Evolutionary conservation across 2,329 filamentous ascomycete genomes (phyloP).

Genomic region (Colletotrichum sp.): DNA sequence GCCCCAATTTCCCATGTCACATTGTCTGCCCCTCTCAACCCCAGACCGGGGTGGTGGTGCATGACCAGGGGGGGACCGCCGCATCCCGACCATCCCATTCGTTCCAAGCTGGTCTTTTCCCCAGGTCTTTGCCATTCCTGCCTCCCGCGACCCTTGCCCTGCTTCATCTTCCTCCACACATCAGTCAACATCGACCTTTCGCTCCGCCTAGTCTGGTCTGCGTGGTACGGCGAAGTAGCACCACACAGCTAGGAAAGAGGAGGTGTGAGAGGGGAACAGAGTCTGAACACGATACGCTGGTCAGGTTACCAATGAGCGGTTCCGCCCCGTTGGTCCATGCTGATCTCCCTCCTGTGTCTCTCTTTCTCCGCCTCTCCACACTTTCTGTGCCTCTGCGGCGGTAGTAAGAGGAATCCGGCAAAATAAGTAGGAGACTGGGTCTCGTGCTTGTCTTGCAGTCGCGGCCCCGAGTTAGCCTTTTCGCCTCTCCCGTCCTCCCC

Average conservation of each 20-base stretch:
- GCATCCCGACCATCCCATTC: constrained; percentile 17
- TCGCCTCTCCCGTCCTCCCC: background rate
- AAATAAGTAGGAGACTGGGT: constrained; percentile 9
- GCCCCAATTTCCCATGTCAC: constrained; percentile 18
- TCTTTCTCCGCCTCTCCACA: background rate
- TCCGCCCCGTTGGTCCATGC: constrained; percentile 12
- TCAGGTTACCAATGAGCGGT: constrained; percentile 3
- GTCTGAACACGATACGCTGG: constrained; percentile 10
- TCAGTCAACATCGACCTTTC: background rate
- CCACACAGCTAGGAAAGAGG: background rate
- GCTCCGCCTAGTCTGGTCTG: background rate
- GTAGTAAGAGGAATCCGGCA: background rate
- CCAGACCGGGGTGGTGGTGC: constrained; percentile 13
- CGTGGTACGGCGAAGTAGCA: background rate
- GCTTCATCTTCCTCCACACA: background rate
- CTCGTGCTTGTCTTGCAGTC: constrained; percentile 5
- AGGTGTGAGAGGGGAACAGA: background rate
- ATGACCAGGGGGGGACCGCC: constrained; percentile 10
- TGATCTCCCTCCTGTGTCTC: constrained; percentile 6
- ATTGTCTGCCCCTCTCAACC: constrained; percentile 7
- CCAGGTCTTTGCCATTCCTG: constrained; percentile 17
- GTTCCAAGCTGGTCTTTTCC: constrained; percentile 4
- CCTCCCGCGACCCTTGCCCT: constrained; percentile 6
- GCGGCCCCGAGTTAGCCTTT: background rate
- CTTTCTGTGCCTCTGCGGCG: background rate